Percentiles rank a stretch among this genome's conserved stretches.
These are phyloP conservation scores for Suzukiozyma palmioleophila DNA, from an alignment of 1,139 yeast genomes.

Conservation along the genomic window DNA sequence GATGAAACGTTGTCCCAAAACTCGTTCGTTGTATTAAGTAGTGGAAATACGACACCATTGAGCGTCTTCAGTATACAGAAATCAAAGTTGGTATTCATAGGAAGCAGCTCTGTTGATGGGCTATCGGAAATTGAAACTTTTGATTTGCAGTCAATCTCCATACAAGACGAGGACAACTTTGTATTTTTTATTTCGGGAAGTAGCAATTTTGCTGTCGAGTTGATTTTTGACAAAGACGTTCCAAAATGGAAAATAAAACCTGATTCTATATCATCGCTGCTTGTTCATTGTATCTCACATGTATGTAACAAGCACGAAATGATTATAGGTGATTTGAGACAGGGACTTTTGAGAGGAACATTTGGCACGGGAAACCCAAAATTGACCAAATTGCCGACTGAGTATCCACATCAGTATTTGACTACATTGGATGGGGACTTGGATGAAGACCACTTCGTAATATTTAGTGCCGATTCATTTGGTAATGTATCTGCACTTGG, in stretches of 20 bases:
- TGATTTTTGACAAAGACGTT: constrained; percentile 1
- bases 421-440: constrained; percentile 12
- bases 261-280: constrained; percentile 8
- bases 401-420: constrained; percentile 12
- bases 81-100: constrained; percentile 8
- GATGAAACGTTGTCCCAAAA: constrained; percentile 5
- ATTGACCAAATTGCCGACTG: constrained; percentile 4
- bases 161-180: constrained; percentile 7
- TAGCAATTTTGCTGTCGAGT: constrained; percentile 10
- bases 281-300: constrained; percentile 12
- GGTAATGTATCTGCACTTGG: constrained; percentile 23
- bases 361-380: not conserved
- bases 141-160: constrained; percentile 10
- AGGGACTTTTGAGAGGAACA: constrained; percentile 13
- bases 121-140: constrained; percentile 10
- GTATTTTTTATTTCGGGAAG: constrained; percentile 14
- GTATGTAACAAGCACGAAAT: constrained; percentile 7
- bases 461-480: constrained; percentile 25
- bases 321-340: constrained; percentile 18
- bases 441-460: not conserved
- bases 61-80: constrained; percentile 11
- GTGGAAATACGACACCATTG: constrained; percentile 7
- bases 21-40: constrained; percentile 13
- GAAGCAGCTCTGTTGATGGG: constrained; percentile 10
- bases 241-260: constrained; percentile 12